Base-by-base conservation (phyloP, 768 basidiomycete species). In the Russula olivacea region DNA sequence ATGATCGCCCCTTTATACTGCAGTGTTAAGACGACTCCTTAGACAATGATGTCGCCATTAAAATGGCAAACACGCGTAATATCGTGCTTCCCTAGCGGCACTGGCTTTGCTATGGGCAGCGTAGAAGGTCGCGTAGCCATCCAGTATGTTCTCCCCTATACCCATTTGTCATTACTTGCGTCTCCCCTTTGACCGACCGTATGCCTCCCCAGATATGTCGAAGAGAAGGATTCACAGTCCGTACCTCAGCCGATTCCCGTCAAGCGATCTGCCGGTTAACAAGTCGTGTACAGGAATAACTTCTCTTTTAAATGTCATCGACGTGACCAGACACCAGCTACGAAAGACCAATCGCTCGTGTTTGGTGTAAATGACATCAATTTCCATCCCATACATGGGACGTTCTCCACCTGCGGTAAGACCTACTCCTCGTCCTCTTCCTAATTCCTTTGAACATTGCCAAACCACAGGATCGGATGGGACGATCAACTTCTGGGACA, bases 31-130 rank as follows among this genome's bases (percentile, higher is more conserved):
- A 54, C 17, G 21, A 12, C 8, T 14, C 28, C 50, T 68, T 47
- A 96, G 91, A 86, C 83, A 25, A 87, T 92, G 64, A 75, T 78
- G 28, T 96, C 93, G 1, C 93, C 96, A 1, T 75, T 98, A 63
- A 97, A 96, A 71, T 93, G 89, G 90, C 93, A 96, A 76, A 94
- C 92, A 15, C 84, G 93, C 38, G 88, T 90, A 5, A 82, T 93
- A 15, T 84, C 90, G 5, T 93, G 90, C 71, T 92, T 93, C 71
- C 87, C 88, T 17, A 81, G 86, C 5, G 81, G 85, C 17, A 86
- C 83, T 66, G 89, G 90, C 5, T 93, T 91, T 68, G 90, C 90
- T 0, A 81, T 93, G 3, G 91, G 91, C 36, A 92, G 91, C 68
- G 83, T 93, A 7, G 91, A 93, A 74, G 91, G 96, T 25, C 83